phyloP scores from a whole-genome alignment of 805 yeast species.

The Schwanniomyces yamadae region DNA sequence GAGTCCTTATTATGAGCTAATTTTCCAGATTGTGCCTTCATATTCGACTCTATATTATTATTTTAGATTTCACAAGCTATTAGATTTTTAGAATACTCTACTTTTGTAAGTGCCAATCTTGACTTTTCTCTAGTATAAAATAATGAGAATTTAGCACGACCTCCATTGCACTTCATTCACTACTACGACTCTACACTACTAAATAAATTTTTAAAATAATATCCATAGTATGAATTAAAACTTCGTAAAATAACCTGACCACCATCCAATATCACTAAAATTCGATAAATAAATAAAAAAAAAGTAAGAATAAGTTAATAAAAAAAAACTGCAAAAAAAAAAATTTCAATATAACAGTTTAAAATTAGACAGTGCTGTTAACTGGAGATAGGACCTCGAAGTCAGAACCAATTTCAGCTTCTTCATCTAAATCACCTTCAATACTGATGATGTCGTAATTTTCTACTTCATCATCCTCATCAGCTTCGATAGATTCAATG shows the following conservation, averaged over 20 bases:
- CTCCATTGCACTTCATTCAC: too few species aligned
- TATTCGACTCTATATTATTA: neutral
- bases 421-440: constrained; percentile 26
- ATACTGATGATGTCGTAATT: constrained; percentile 36
- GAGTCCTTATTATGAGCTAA: constrained; percentile 18
- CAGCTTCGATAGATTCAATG: constrained; percentile 4
- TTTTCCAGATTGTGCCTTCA: constrained; percentile 10
- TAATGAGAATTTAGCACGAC: too few species aligned
- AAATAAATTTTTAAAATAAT: too few species aligned
- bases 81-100: too few species aligned
- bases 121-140: too few species aligned
- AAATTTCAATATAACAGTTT: constrained; percentile 1
- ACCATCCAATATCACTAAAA: neutral
- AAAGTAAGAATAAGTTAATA: neutral
- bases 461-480: constrained; percentile 19
- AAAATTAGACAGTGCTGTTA: constrained; percentile 7
- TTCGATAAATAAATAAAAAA: neutral
- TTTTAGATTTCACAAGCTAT: neutral
- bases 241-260: too few species aligned
- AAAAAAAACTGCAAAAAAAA: constrained; percentile 1
- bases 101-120: neutral
- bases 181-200: too few species aligned
- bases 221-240: too few species aligned
- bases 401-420: constrained; percentile 33
- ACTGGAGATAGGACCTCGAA: constrained; percentile 36